phyloP scores from a whole-genome alignment of 1,284 basidiomycete genomes.

The Fomitopsis schrenkii region DNA sequence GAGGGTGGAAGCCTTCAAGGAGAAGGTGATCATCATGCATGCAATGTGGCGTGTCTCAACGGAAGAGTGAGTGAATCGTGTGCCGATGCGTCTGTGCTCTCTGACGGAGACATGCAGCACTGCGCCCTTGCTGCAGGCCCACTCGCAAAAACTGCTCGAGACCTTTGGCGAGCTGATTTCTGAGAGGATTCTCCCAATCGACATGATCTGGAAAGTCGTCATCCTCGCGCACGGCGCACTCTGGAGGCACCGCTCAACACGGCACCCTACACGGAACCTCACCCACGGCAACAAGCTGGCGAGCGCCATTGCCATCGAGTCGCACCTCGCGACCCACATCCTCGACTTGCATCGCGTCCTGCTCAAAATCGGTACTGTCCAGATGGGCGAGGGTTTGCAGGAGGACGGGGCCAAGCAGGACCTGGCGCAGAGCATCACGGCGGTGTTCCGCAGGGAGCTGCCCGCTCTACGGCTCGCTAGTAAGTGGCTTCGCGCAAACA shows the following conservation, averaged over 20 bases:
- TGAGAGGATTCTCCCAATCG: constrained; percentile 69
- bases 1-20: constrained; percentile 62
- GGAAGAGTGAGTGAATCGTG: constrained; percentile 47
- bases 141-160: constrained; percentile 37
- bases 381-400: constrained; percentile 45
- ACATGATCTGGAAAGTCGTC: constrained; percentile 74
- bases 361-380: constrained; percentile 59
- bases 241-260: constrained; percentile 72
- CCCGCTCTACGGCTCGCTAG: constrained; percentile 84
- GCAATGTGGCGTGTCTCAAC: constrained; percentile 61
- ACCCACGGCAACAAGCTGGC: constrained; percentile 23
- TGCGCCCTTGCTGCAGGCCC: not conserved
- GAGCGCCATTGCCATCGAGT: constrained; percentile 46
- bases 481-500: constrained; percentile 86
- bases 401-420: constrained; percentile 54
- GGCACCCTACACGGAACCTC: constrained; percentile 19
- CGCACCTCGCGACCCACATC: constrained; percentile 69
- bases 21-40: constrained; percentile 69
- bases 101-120: not conserved
- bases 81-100: not conserved
- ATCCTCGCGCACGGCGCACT: constrained; percentile 74
- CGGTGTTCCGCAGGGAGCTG: constrained; percentile 80
- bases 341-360: constrained; percentile 67
- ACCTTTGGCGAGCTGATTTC: constrained; percentile 59
- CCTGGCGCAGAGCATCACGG: constrained; percentile 80